phyloP scores from a whole-genome alignment of 2,329 filamentous ascomycete genomes.

The Lecanicillium sp. region DNA sequence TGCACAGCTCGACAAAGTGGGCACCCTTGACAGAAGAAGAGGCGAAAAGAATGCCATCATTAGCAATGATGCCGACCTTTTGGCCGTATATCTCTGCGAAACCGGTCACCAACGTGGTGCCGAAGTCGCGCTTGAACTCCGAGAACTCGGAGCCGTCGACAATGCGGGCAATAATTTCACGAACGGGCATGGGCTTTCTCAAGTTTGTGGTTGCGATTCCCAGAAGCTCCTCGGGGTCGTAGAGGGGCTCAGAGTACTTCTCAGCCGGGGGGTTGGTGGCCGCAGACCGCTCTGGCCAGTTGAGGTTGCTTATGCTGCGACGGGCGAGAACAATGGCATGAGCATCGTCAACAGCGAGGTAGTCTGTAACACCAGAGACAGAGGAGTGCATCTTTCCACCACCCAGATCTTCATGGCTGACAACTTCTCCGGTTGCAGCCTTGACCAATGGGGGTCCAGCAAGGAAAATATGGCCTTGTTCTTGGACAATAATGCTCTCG shows the following conservation, averaged over 20 bases:
- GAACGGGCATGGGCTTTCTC: conserved; percentile 74
- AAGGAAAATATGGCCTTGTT: conserved; percentile 96
- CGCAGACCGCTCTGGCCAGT: conserved; percentile 59
- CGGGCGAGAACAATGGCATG: conserved; percentile 83
- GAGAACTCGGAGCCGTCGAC: conserved; percentile 86
- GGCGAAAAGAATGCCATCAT: conserved; percentile 92
- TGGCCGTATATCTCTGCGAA: conserved; percentile 88
- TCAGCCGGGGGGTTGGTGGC: conserved; percentile 27
- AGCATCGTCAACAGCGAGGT: conserved; percentile 87
- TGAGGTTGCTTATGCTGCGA: conserved; percentile 78
- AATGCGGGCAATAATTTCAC: conserved; percentile 86
- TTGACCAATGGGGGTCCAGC: conserved; percentile 92
- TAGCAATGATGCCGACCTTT: conserved; percentile 86
- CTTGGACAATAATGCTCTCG: conserved; percentile 91
- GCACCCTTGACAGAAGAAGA: conserved; percentile 86
- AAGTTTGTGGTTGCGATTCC: conserved; percentile 90
- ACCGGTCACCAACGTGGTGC: conserved; percentile 81
- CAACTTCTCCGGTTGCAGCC: conserved; percentile 88
- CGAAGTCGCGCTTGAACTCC: conserved; percentile 92
- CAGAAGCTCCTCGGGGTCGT: conserved; percentile 70
- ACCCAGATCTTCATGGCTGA: conserved; percentile 83
- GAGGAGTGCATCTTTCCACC: conserved; percentile 85
- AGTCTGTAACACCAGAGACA: conserved; percentile 89
- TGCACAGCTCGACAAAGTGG: conserved; percentile 93
- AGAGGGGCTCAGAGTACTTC: conserved; percentile 65